These are phyloP conservation scores for Cryptococcus amylolentus DNA, from an alignment of 1,284 basidiomycete genomes.

Conservation along the genomic window DNA sequence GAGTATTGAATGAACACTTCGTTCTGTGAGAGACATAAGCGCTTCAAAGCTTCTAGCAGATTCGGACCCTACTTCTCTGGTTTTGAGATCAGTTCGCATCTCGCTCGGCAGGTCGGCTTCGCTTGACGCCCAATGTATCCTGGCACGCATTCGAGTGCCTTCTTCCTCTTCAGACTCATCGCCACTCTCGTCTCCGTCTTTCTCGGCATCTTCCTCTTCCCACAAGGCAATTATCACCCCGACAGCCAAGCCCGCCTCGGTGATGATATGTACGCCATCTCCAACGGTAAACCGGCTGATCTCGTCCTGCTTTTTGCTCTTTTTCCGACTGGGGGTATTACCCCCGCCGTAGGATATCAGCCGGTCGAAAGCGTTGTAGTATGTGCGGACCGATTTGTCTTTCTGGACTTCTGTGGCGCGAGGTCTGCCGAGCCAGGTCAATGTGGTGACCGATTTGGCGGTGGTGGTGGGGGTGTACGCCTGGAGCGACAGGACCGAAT, in stretches of 20 bases:
- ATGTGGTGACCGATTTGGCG: too few species aligned
- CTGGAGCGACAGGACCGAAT: too few species aligned
- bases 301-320: constrained; percentile 11
- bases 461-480: too few species aligned
- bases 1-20: constrained; percentile 37
- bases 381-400: too few species aligned
- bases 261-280: constrained; percentile 43
- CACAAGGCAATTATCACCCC: constrained; percentile 43
- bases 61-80: too few species aligned
- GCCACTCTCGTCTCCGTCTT: constrained; percentile 2
- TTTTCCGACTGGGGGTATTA: neutral
- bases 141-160: constrained; percentile 38
- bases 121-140: constrained; percentile 49
- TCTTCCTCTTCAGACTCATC: constrained; percentile 17
- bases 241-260: constrained; percentile 43
- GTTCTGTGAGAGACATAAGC: constrained; percentile 24
- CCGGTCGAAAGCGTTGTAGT: too few species aligned
- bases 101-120: constrained; percentile 40
- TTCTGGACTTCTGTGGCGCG: too few species aligned
- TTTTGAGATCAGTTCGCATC: too few species aligned
- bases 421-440: too few species aligned
- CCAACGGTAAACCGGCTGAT: constrained; percentile 40
- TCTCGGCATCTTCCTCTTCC: constrained; percentile 21
- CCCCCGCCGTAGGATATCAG: too few species aligned
- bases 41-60: too few species aligned